Percentiles rank a stretch among this genome's conserved stretches.
phyloP scores from a whole-genome alignment of 139 green algal genomes.

The Chlamydomonas incerta region DNA sequence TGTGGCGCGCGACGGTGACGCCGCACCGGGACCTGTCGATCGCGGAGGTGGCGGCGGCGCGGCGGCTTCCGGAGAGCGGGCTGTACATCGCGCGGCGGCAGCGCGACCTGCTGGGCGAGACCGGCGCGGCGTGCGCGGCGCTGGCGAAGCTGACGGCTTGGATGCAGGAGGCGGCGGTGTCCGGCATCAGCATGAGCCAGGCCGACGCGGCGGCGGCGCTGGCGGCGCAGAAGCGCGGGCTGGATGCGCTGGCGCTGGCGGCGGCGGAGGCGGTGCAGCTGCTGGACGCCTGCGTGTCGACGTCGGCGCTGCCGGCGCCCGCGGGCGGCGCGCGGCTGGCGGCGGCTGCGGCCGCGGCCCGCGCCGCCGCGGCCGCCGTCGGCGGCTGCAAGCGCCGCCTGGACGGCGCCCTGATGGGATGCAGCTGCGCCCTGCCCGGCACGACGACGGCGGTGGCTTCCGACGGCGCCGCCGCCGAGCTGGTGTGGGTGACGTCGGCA shows the following conservation, averaged over 20 bases:
- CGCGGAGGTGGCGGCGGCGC: conserved; percentile 73
- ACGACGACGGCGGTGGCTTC: no score
- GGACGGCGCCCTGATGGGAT: conserved; percentile 6
- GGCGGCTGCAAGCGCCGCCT: conserved; percentile 14
- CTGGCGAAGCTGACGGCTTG: conserved; percentile 38
- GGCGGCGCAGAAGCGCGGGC: conserved; percentile 9
- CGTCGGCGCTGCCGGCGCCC: conserved; percentile 30
- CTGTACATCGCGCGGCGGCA: conserved; percentile 79
- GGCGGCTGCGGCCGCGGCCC: neutral
- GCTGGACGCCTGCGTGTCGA: conserved; percentile 49
- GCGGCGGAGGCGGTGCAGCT: conserved; percentile 53
- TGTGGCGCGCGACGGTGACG: conserved; percentile 67
- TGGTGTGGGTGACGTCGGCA: conserved; percentile 1
- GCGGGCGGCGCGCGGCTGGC: conserved; percentile 1
- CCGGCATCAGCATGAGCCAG: neutral
- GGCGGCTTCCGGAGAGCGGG: conserved; percentile 78
- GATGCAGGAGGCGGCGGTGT: conserved; percentile 31
- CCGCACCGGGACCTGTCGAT: conserved; percentile 83
- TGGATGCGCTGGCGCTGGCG: conserved; percentile 53
- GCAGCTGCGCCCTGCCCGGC: neutral
- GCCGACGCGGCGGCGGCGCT: neutral
- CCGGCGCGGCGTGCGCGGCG: neutral
- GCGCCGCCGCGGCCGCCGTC: neutral
- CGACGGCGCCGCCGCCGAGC: neutral
- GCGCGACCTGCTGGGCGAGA: conserved; percentile 59